A percentile compares a stretch with the other conserved stretches of the same genome.
These are phyloP conservation scores for Agrocybe pediades DNA, from an alignment of 768 basidiomycete species.

Conservation along the genomic window DNA sequence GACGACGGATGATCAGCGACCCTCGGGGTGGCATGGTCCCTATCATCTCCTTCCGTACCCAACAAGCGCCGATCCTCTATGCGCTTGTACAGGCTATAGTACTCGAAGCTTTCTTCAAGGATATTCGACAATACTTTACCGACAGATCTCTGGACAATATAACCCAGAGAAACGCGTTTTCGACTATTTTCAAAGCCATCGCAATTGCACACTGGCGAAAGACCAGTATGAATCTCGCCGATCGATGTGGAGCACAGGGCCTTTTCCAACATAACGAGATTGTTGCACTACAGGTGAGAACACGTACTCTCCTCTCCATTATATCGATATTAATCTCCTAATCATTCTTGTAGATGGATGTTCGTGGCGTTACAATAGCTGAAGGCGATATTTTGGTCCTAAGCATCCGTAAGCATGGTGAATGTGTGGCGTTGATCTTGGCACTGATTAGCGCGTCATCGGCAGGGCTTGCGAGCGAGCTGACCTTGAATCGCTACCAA, in stretches of 20 bases:
- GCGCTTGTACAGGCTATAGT: slow-evolving; percentile 8
- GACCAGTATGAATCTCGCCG: slow-evolving; percentile 14
- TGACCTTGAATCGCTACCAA: slow-evolving; percentile 23
- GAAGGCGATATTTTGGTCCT: slow-evolving; percentile 46
- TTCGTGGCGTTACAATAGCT: slow-evolving; percentile 42
- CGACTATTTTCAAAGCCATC: slow-evolving; percentile 8
- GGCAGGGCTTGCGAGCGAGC: slow-evolving; percentile 31
- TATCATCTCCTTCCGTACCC: slow-evolving; percentile 13
- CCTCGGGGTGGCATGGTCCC: slow-evolving; percentile 2
- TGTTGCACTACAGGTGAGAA: slow-evolving; percentile 26
- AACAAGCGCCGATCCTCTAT: slow-evolving; percentile 10
- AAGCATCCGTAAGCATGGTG: slow-evolving; percentile 33
- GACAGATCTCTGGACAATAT: background rate
- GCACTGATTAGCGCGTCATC: background rate
- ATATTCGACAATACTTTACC: background rate
- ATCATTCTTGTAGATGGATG: slow-evolving; percentile 28
- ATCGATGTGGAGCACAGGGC: slow-evolving; percentile 47
- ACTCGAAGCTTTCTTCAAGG: background rate
- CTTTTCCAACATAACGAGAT: slow-evolving; percentile 40
- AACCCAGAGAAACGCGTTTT: slow-evolving; percentile 1
- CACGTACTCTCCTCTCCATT: slow-evolving; percentile 20
- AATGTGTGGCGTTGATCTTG: slow-evolving; percentile 1
- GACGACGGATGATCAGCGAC: slow-evolving; percentile 2
- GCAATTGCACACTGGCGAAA: slow-evolving; percentile 1
- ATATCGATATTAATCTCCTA: slow-evolving; percentile 7